A percentile compares a stretch with the other conserved stretches of the same genome.
Conservation (phyloP, 78 protist species). For the Diacronema lutheri region DNA sequence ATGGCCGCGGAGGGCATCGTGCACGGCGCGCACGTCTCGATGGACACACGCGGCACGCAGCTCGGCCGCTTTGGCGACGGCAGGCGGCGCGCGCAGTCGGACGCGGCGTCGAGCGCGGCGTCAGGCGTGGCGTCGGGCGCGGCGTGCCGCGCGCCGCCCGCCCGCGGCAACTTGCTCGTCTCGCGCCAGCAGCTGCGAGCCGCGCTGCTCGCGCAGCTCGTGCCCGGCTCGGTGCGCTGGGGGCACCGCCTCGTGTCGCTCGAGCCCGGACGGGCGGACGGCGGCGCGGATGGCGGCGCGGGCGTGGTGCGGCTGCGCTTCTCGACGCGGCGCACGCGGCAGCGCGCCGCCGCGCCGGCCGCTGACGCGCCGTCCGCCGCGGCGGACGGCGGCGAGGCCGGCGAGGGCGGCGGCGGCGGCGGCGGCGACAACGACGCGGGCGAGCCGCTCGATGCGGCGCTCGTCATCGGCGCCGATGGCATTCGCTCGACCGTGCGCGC, state of each 20-base stretch:
- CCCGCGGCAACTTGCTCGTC: neutral
- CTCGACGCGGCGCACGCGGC: no score
- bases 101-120: no score
- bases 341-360: no score
- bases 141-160: neutral
- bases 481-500: conserved; percentile 1
- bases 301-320: neutral
- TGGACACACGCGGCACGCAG: neutral
- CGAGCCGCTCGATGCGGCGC: neutral
- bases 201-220: neutral
- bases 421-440: neutral
- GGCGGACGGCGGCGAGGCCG: no score
- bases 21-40: neutral
- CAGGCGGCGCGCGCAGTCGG: neutral
- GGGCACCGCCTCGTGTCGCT: neutral
- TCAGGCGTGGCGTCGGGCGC: neutral
- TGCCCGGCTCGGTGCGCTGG: conserved; percentile 7
- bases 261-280: neutral
- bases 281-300: neutral
- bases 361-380: no score
- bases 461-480: conserved; percentile 21
- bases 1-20: neutral
- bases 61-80: neutral
- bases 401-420: no score
- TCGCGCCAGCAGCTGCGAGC: conserved; percentile 33